A percentile compares a stretch with the other conserved stretches of the same genome.
Evolutionary conservation across 148 eudicot genomes (phyloP).

Genomic region (Agrostemma githago): DNA sequence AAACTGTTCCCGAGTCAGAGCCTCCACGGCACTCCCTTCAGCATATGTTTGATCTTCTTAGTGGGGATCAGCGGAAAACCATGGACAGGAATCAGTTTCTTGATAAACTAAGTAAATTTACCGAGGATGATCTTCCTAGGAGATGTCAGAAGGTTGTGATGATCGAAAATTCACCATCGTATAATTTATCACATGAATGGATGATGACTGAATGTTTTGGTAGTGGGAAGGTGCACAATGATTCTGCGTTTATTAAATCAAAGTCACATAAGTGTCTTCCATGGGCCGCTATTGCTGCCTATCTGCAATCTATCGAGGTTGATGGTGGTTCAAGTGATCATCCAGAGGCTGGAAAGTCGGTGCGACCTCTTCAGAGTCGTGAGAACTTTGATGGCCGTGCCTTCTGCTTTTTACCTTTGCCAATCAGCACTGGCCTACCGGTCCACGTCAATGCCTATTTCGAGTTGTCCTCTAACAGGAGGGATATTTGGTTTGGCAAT

Average conservation of each 20-base stretch:
- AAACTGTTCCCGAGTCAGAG: conserved; percentile 50
- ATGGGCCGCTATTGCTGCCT: conserved; percentile 93
- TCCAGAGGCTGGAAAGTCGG: conserved; percentile 29
- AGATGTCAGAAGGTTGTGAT: conserved; percentile 73
- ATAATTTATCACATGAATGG: conserved; percentile 61
- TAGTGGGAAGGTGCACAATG: conserved; percentile 37
- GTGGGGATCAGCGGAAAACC: conserved; percentile 47
- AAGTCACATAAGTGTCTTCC: conserved; percentile 60
- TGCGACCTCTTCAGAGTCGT: conserved; percentile 25
- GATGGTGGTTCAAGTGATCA: conserved; percentile 33
- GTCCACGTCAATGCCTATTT: conserved; percentile 93
- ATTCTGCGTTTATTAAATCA: conserved; percentile 34
- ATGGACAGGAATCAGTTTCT: conserved; percentile 61
- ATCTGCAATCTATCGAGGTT: conserved; percentile 45
- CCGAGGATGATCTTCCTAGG: conserved; percentile 65
- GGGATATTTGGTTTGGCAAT: conserved; percentile 99
- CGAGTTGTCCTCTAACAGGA: conserved; percentile 92
- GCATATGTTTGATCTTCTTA: conserved; percentile 51
- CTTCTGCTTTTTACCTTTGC: conserved; percentile 94
- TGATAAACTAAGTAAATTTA: conserved; percentile 55
- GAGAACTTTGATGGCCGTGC: conserved; percentile 89
- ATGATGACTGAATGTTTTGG: conserved; percentile 85
- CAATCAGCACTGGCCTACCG: conserved; percentile 82
- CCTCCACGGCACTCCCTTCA: conserved; percentile 46
- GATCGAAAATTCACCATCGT: conserved; percentile 51